A percentile compares a stretch with the other conserved stretches of the same genome.
These are phyloP conservation scores for Penicillium steckii DNA, from an alignment of 495 filamentous ascomycete species.

Conservation along the genomic window DNA sequence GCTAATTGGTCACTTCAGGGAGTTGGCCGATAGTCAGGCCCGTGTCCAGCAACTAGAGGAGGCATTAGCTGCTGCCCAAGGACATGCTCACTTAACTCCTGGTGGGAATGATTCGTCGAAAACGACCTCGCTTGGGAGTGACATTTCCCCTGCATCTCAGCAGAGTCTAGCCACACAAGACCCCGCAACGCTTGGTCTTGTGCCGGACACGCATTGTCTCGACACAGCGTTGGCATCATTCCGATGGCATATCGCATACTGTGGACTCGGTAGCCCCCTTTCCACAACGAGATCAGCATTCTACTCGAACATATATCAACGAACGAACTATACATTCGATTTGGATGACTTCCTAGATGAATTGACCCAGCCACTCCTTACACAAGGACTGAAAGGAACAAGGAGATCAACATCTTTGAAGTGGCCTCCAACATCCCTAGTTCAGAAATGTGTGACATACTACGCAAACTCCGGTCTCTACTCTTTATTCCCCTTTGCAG, in stretches of 20 bases:
- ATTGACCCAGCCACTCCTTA: slow-evolving; percentile 11
- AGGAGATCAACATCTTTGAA: slow-evolving; percentile 6
- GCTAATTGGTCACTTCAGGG: slow-evolving; percentile 14
- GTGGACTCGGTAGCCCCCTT: slow-evolving; percentile 19
- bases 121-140: slow-evolving; percentile 3
- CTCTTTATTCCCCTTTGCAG: slow-evolving; percentile 26
- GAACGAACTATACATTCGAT: slow-evolving; percentile 19
- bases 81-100: background rate
- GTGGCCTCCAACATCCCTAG: slow-evolving; percentile 18
- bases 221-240: slow-evolving; percentile 22
- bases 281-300: slow-evolving; percentile 18
- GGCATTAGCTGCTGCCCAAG: slow-evolving; percentile 6
- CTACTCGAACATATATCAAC: slow-evolving; percentile 16
- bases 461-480: slow-evolving; percentile 22
- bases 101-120: background rate
- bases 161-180: background rate
- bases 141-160: slow-evolving; percentile 2
- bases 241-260: slow-evolving; percentile 22
- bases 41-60: slow-evolving; percentile 22
- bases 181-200: background rate
- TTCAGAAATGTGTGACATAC: slow-evolving; percentile 21
- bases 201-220: slow-evolving; percentile 17
- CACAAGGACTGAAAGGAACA: background rate
- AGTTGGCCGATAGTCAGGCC: slow-evolving; percentile 23
- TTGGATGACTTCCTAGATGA: slow-evolving; percentile 20